A percentile compares a stretch with the other conserved stretches of the same genome.
Conservation (phyloP, 2,329 filamentous ascomycete species). For the Fusarium goolgardi region DNA sequence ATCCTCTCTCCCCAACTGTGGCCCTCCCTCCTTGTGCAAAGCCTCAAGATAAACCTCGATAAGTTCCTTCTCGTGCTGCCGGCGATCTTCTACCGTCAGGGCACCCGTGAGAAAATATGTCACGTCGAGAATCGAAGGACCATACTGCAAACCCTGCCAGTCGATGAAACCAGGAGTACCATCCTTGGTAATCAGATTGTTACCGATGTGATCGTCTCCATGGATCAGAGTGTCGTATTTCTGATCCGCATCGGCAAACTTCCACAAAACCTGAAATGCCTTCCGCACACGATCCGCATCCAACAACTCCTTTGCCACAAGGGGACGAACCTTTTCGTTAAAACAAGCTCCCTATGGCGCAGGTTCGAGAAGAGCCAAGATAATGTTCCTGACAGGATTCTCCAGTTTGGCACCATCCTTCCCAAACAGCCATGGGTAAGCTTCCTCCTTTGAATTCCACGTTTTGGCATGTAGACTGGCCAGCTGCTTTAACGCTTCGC, state of each 20-base stretch:
- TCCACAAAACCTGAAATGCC: conserved; percentile 1
- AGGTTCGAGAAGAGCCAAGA: neutral
- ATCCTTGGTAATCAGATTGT: neutral
- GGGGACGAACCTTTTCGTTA: neutral
- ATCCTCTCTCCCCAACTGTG: neutral
- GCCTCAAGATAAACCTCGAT: neutral
- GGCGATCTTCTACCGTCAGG: neutral
- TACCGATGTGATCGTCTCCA: conserved; percentile 5
- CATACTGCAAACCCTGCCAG: conserved; percentile 5
- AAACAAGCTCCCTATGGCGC: conserved; percentile 1
- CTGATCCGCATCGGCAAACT: neutral
- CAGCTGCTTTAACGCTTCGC: neutral
- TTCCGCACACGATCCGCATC: neutral
- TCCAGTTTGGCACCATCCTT: neutral
- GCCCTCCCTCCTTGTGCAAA: conserved; percentile 3
- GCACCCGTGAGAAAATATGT: neutral
- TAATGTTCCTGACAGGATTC: conserved; percentile 3
- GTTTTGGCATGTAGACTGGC: neutral
- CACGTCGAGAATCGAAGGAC: conserved; percentile 1
- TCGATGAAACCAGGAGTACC: neutral
- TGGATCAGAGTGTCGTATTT: conserved; percentile 4
- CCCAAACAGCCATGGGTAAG: conserved; percentile 1
- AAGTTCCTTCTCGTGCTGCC: neutral
- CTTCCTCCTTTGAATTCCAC: neutral
- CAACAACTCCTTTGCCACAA: conserved; percentile 1